A percentile compares a stretch with the other conserved stretches of the same genome.
Conservation (phyloP, 306 rosid genomes). For the Sophora flavescens region DNA sequence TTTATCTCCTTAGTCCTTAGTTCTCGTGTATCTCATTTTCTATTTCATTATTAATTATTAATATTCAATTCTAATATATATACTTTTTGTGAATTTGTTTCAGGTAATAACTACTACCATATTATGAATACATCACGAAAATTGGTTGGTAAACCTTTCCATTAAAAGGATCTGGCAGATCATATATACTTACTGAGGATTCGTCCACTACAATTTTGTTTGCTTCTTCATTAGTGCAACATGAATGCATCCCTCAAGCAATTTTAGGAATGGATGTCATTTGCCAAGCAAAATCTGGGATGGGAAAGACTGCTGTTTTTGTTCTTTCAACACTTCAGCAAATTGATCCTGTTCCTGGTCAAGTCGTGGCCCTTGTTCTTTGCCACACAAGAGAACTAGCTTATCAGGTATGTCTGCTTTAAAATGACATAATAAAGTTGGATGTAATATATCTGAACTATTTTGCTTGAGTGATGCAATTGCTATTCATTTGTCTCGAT, state of each 20-base stretch:
- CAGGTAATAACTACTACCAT: constrained; percentile 81
- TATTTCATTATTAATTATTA: background rate
- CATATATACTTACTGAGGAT: constrained; percentile 79
- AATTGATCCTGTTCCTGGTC: constrained; percentile 79
- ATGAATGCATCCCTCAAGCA: constrained; percentile 85
- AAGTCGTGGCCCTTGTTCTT: constrained; percentile 77
- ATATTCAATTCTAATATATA: constrained; percentile 25
- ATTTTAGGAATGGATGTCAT: constrained; percentile 81
- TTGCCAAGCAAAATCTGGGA: constrained; percentile 83
- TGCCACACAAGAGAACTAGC: constrained; percentile 83
- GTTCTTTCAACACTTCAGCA: constrained; percentile 75
- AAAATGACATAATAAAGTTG: constrained; percentile 5
- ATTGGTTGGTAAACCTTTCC: constrained; percentile 81
- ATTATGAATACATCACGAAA: constrained; percentile 65
- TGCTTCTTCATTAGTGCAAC: constrained; percentile 78
- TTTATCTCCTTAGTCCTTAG: constrained; percentile 1
- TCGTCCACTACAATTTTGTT: constrained; percentile 73
- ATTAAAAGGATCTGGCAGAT: constrained; percentile 71
- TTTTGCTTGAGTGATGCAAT: constrained; percentile 14
- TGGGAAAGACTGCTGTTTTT: constrained; percentile 85
- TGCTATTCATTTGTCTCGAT: background rate
- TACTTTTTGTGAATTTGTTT: constrained; percentile 19
- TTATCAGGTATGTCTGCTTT: constrained; percentile 61
- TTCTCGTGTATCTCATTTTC: background rate
- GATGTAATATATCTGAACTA: constrained; percentile 12